Base-by-base conservation (phyloP, 192 early-diverging fungal genomes). In the Rhizophagus prolifer region DNA sequence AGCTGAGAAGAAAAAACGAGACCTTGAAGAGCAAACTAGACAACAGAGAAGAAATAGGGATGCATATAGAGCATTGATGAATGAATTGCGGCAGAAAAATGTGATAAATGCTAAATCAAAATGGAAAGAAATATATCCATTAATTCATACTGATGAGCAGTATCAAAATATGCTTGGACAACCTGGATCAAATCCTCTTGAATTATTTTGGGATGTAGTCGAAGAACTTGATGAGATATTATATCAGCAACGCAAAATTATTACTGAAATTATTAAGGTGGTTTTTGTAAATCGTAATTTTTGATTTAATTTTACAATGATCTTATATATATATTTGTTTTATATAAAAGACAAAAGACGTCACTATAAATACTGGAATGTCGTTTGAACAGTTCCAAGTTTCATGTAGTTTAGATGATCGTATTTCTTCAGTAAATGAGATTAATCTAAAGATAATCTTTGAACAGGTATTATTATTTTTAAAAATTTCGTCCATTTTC, bases 151-250 rank as follows among this genome's bases (percentile, higher is more conserved):
- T 0, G 95, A 98, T 74, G 70, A 81, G 21, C 83, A 92, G 23
- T 97, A 94, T 70, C 74, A 60, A 1, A 78, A 87, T 9, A 89
- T 95, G 78, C 85, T 99, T 4, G 94, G 94, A 0, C 90, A 94
- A 78, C 82, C 89, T 2, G 96, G 95, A 10, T 95, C 95, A 4
- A 89, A 90, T 9, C 96, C 97, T 1, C 79, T 96, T 41, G 97
- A 99, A 60, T 76, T 99, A 41, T 99, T 97, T 81, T 97, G 96
- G 94, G 97, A 99, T 80, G 74, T 91, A 5, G 79, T 97, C 14
- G 90, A 95, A 72, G 88, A 92, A 28, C 81, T 98, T 3, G 92
- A 94, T 23, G 94, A 97, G 36, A 81, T 85, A 16, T 84, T 91
- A 19, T 88, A 93, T 77, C 82, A 88, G 44, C 86, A 93, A 44